These are phyloP conservation scores for Hawksworthiomyces lignivorus DNA, from an alignment of 2,329 filamentous ascomycete genomes.

Conservation along the genomic window DNA sequence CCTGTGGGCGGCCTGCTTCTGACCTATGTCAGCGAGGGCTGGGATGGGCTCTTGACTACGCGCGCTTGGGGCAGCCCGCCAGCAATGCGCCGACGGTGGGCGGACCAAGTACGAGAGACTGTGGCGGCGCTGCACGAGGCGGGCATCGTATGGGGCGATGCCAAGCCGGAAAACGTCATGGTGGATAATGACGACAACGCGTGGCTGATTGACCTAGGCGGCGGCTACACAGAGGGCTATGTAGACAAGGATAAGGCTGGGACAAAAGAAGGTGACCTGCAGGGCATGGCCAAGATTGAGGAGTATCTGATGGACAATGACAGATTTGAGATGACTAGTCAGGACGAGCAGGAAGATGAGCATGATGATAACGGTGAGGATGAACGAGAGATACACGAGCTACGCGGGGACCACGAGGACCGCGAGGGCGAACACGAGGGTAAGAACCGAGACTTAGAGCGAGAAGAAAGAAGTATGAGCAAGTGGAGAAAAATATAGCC, in stretches of 20 bases:
- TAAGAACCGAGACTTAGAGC: too few species aligned
- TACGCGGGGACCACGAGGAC: too few species aligned
- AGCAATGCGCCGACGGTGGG: background rate
- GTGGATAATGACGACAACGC: background rate
- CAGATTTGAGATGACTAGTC: slow-evolving; percentile 1
- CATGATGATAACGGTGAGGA: too few species aligned
- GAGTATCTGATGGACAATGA: slow-evolving; percentile 2
- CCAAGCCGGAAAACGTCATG: background rate
- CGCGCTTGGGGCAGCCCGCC: background rate
- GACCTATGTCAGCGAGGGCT: slow-evolving; percentile 3
- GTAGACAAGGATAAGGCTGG: slow-evolving; percentile 2
- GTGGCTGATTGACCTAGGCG: slow-evolving; percentile 1
- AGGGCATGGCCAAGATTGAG: slow-evolving; percentile 3
- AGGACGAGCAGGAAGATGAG: background rate
- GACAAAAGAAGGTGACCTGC: background rate
- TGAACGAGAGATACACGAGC: too few species aligned
- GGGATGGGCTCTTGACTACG: background rate
- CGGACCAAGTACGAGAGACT: slow-evolving; percentile 1
- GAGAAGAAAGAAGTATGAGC: too few species aligned
- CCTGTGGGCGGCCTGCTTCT: slow-evolving; percentile 1
- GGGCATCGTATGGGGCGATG: slow-evolving; percentile 1
- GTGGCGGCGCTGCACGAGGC: background rate
- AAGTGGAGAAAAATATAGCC: too few species aligned
- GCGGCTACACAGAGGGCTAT: slow-evolving; percentile 2
- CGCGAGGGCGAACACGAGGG: too few species aligned